Conservation (phyloP, 179 eudicot species). For the Camellia oleifera region DNA sequence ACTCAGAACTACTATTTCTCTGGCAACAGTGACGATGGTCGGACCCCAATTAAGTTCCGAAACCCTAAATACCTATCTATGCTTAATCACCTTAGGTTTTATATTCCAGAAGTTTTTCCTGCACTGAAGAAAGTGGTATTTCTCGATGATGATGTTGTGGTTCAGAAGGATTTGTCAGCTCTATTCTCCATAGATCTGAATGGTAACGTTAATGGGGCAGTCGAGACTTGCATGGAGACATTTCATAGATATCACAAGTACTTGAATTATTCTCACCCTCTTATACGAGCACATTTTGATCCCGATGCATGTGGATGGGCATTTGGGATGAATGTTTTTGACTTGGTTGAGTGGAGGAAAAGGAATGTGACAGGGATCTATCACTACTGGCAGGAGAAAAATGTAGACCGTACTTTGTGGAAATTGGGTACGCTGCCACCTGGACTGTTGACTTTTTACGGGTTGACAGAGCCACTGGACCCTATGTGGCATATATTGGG, state of each 20-base stretch:
- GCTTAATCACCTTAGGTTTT: conserved; percentile 86
- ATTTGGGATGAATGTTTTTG: conserved; percentile 86
- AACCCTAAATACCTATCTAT: conserved; percentile 85
- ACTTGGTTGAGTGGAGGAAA: conserved; percentile 79
- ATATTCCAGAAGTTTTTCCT: conserved; percentile 84
- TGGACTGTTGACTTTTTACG: conserved; percentile 76
- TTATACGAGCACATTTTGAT: conserved; percentile 75
- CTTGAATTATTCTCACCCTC: conserved; percentile 83
- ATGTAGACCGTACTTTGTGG: conserved; percentile 75
- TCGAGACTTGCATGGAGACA: conserved; percentile 93
- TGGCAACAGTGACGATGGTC: conserved; percentile 56
- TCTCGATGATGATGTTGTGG: conserved; percentile 85
- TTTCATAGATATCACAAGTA: conserved; percentile 90
- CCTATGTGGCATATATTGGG: conserved; percentile 78
- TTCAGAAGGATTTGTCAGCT: conserved; percentile 77
- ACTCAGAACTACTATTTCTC: conserved; percentile 81
- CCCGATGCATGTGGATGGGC: conserved; percentile 98
- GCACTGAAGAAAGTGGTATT: conserved; percentile 68
- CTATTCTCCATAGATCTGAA: conserved; percentile 69
- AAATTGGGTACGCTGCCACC: conserved; percentile 91
- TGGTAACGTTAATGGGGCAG: conserved; percentile 85
- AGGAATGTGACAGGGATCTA: conserved; percentile 83
- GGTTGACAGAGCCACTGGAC: conserved; percentile 70
- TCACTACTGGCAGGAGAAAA: conserved; percentile 92
- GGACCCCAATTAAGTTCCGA: conserved; percentile 78